Conservation (phyloP, 306 rosid species). For the Dicorynia guianensis region DNA sequence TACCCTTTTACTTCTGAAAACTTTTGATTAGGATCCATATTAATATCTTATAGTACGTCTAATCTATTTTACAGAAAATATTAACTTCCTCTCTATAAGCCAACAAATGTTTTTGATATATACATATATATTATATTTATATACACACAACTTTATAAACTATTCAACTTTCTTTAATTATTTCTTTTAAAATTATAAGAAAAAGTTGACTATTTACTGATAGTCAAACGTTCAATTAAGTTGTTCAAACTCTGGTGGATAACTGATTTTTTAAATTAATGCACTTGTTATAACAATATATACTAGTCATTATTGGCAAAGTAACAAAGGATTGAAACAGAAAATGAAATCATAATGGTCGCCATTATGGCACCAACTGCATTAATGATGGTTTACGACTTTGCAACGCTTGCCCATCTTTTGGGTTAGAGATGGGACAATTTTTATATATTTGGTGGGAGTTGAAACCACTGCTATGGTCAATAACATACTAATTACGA, state of each 20-base stretch:
- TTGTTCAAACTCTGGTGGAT: neutral
- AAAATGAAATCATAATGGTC: neutral
- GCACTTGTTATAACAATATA: neutral
- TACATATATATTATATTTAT: too few species aligned
- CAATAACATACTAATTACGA: conserved; percentile 33
- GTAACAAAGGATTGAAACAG: neutral
- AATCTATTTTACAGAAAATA: too few species aligned
- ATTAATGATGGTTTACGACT: conserved; percentile 34
- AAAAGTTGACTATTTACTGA: conserved; percentile 6
- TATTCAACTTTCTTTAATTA: neutral
- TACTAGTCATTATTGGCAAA: neutral
- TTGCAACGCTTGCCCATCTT: conserved; percentile 16
- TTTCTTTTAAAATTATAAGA: too few species aligned
- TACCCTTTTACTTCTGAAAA: neutral
- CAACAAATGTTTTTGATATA: too few species aligned
- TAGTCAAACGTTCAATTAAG: conserved; percentile 12
- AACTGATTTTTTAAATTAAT: neutral
- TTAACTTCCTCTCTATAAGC: too few species aligned
- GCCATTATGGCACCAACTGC: conserved; percentile 18
- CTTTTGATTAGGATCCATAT: too few species aligned
- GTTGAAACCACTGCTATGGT: conserved; percentile 28
- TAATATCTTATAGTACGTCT: too few species aligned
- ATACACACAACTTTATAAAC: too few species aligned
- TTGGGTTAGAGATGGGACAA: conserved; percentile 25
- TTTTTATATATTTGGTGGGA: conserved; percentile 13